phyloP scores from a whole-genome alignment of 805 yeast genomes.

The Wickerhamomyces ciferrii region DNA sequence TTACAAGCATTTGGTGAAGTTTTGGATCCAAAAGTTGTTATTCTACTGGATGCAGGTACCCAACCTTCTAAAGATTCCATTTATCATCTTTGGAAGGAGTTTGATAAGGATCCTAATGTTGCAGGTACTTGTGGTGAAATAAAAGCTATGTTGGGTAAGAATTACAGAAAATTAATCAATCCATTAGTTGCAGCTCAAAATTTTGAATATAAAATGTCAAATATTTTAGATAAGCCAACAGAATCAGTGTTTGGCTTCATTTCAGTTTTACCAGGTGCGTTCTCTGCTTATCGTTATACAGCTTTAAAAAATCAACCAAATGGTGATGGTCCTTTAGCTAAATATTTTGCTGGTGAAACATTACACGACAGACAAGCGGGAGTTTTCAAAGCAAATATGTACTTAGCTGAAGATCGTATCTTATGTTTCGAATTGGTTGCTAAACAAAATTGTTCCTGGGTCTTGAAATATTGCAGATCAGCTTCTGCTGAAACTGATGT shows the following conservation, averaged over 20 bases:
- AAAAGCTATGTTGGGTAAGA: constrained; percentile 73
- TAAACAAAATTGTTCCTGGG: constrained; percentile 66
- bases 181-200: constrained; percentile 96
- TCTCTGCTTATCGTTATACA: constrained; percentile 84
- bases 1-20: constrained; percentile 87
- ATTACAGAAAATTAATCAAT: constrained; percentile 51
- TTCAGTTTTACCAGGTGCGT: constrained; percentile 94
- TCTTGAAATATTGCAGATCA: constrained; percentile 76
- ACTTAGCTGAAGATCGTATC: constrained; percentile 93
- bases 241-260: constrained; percentile 94
- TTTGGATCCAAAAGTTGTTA: constrained; percentile 76
- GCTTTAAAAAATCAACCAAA: constrained; percentile 64
- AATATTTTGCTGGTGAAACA: constrained; percentile 90
- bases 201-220: constrained; percentile 94
- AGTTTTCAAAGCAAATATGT: constrained; percentile 92
- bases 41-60: constrained; percentile 91
- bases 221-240: constrained; percentile 91
- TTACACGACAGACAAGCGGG: constrained; percentile 64
- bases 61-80: constrained; percentile 81
- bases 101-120: constrained; percentile 66
- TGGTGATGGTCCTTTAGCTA: constrained; percentile 82
- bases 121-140: constrained; percentile 99
- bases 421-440: constrained; percentile 95
- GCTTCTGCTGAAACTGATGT: constrained; percentile 96
- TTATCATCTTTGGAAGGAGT: constrained; percentile 86